Conservation (phyloP, 2,329 filamentous ascomycete species). For the Monosporascus cannonballus region DNA sequence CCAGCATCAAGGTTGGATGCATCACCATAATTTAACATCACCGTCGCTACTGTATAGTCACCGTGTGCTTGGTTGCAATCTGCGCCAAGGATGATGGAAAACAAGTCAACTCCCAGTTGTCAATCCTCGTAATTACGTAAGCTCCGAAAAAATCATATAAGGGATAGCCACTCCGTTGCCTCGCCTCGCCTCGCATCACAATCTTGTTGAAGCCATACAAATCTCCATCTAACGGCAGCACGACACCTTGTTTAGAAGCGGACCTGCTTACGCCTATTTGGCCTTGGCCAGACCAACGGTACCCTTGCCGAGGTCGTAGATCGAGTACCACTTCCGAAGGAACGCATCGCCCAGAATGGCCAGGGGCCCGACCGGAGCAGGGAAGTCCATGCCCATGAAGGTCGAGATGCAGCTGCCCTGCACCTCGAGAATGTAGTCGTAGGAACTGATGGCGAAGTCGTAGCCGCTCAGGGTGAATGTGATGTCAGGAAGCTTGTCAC, state of each 20-base stretch:
- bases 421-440: slow-evolving; percentile 94
- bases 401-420: slow-evolving; percentile 94
- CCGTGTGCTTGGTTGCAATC: no score
- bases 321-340: slow-evolving; percentile 84
- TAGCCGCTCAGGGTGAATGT: slow-evolving; percentile 85
- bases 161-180: no score
- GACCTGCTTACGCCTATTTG: slow-evolving; percentile 41
- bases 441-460: slow-evolving; percentile 83
- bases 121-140: no score
- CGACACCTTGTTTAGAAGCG: background rate
- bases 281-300: slow-evolving; percentile 85
- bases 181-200: no score
- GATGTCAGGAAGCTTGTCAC: slow-evolving; percentile 78
- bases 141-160: no score
- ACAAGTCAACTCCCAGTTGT: no score
- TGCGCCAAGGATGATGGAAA: no score
- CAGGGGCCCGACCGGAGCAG: slow-evolving; percentile 80
- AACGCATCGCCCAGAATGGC: slow-evolving; percentile 90
- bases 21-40: no score
- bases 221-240: background rate
- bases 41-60: no score
- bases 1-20: no score
- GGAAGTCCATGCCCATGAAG: slow-evolving; percentile 95
- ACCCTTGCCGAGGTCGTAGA: slow-evolving; percentile 89
- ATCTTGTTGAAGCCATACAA: no score